Conservation (phyloP, 345 rosid genomes). For the Orychophragmus violaceus region DNA sequence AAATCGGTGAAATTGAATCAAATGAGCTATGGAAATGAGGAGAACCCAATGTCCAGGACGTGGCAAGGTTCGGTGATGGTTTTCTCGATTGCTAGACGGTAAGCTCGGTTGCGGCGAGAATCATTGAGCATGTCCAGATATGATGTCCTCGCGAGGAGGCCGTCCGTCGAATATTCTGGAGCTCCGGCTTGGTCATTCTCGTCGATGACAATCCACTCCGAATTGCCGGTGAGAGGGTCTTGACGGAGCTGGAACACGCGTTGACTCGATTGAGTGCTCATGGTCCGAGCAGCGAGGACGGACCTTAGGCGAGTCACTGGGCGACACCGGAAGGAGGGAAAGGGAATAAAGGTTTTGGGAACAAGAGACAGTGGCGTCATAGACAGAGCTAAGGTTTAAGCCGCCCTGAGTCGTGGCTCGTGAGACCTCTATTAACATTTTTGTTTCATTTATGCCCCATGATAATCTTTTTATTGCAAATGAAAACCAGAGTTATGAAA, state of each 20-base stretch:
- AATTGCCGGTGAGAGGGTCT: conserved; percentile 31
- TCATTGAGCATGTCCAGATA: conserved; percentile 39
- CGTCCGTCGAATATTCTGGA: conserved; percentile 10
- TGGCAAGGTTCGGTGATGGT: conserved; percentile 61
- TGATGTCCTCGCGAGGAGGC: conserved; percentile 28
- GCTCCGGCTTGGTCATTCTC: conserved; percentile 18
- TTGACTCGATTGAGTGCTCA: conserved; percentile 22
- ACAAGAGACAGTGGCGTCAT: conserved; percentile 11
- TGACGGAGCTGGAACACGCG: conserved; percentile 35
- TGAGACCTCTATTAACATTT: background rate
- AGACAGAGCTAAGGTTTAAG: conserved; percentile 4
- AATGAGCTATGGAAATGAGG: conserved; percentile 2
- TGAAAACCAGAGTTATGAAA: background rate
- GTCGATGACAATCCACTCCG: conserved; percentile 35
- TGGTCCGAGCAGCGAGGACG: conserved; percentile 8
- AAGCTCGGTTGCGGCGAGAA: conserved; percentile 28
- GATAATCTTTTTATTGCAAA: background rate
- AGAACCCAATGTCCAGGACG: conserved; percentile 88
- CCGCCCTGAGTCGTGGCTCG: background rate
- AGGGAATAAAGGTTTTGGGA: conserved; percentile 12
- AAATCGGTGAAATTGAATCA: background rate
- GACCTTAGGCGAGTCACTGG: background rate
- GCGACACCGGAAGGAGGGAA: background rate
- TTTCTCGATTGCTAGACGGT: conserved; percentile 33
- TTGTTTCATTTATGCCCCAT: background rate